Conservation (phyloP, 2,329 filamentous ascomycete genomes). For the Diaporthe australafricana region DNA sequence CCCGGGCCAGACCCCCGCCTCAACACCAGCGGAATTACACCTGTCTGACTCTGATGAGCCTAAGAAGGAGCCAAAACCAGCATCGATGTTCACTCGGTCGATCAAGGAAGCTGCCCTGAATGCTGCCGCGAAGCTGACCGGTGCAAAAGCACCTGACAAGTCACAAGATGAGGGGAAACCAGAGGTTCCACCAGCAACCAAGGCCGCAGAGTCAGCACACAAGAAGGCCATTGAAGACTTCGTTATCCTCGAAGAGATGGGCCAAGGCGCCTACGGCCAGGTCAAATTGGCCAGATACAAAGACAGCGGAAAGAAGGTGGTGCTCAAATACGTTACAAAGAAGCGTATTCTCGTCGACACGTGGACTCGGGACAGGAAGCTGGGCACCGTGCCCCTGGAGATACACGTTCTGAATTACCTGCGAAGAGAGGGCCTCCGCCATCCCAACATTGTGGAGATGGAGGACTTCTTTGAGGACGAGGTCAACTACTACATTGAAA, state of each 20-base stretch:
- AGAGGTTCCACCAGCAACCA: slow-evolving; percentile 35
- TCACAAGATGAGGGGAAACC: slow-evolving; percentile 40
- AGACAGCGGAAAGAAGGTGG: slow-evolving; percentile 83
- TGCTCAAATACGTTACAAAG: slow-evolving; percentile 98
- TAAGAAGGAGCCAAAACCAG: slow-evolving; percentile 55
- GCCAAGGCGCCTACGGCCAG: slow-evolving; percentile 96
- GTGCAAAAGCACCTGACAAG: slow-evolving; percentile 43
- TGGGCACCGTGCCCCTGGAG: slow-evolving; percentile 95
- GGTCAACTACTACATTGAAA: slow-evolving; percentile 98
- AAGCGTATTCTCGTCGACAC: slow-evolving; percentile 96
- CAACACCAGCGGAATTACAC: slow-evolving; percentile 66
- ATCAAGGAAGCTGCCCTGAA: slow-evolving; percentile 67
- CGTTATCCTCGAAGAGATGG: slow-evolving; percentile 96
- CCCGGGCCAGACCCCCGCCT: slow-evolving; percentile 75
- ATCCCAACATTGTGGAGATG: slow-evolving; percentile 80
- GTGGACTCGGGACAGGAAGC: slow-evolving; percentile 92
- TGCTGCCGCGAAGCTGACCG: slow-evolving; percentile 65
- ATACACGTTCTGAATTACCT: slow-evolving; percentile 98
- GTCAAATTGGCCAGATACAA: slow-evolving; percentile 95
- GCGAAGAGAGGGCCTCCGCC: slow-evolving; percentile 75
- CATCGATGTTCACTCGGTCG: slow-evolving; percentile 65
- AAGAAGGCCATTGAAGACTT: slow-evolving; percentile 95
- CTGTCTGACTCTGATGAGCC: slow-evolving; percentile 63
- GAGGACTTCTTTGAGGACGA: slow-evolving; percentile 82
- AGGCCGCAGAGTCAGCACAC: slow-evolving; percentile 49